phyloP scores from a whole-genome alignment of 2,329 filamentous ascomycete species.

The Dactylella cylindrospora region DNA sequence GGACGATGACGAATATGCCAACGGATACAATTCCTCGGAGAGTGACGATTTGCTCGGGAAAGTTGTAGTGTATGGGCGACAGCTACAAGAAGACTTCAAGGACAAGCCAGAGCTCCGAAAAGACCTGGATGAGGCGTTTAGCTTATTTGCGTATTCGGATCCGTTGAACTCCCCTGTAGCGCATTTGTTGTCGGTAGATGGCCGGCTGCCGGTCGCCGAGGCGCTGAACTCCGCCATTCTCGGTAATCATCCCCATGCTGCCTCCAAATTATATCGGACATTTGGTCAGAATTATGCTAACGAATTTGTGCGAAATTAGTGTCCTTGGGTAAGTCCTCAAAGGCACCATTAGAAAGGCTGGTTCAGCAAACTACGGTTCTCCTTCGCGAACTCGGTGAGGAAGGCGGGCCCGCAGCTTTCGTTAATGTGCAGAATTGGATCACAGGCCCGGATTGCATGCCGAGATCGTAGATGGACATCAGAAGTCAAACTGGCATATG shows the following conservation, averaged over 20 bases:
- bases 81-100: slow-evolving; percentile 71
- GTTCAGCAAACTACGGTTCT: slow-evolving; percentile 84
- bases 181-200: slow-evolving; percentile 73
- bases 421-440: slow-evolving; percentile 64
- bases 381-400: slow-evolving; percentile 76
- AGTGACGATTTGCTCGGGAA: slow-evolving; percentile 61
- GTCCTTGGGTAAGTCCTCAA: slow-evolving; percentile 84
- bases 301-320: slow-evolving; percentile 59
- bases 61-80: slow-evolving; percentile 76
- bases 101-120: slow-evolving; percentile 69
- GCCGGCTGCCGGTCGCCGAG: slow-evolving; percentile 78
- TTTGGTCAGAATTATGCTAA: slow-evolving; percentile 23
- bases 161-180: slow-evolving; percentile 75
- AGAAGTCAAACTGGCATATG: not conserved
- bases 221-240: slow-evolving; percentile 92
- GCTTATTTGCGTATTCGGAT: slow-evolving; percentile 81
- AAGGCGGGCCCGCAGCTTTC: slow-evolving; percentile 79
- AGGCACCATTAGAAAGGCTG: slow-evolving; percentile 78
- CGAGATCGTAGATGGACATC: too few species aligned
- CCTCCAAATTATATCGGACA: slow-evolving; percentile 14
- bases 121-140: slow-evolving; percentile 80
- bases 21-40: slow-evolving; percentile 49
- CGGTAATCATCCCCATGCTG: slow-evolving; percentile 61
- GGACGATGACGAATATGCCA: slow-evolving; percentile 43
- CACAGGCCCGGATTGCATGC: not conserved